Evolutionary conservation across 768 basidiomycete species (phyloP).

Genomic region (Boletus reticuloceps): DNA sequence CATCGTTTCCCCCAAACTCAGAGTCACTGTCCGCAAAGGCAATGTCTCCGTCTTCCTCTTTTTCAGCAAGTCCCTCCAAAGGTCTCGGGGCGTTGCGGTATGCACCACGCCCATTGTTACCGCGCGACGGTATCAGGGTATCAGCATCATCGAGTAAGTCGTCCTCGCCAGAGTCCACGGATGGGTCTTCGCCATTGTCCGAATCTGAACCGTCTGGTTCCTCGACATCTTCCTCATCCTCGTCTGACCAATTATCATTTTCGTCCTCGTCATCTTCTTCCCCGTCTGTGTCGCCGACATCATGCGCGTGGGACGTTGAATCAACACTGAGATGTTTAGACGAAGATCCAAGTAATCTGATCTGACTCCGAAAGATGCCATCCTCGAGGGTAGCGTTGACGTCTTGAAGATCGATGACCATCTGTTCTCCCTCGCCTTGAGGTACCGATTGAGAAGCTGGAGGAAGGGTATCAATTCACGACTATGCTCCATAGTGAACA

Average conservation of each 20-base stretch:
- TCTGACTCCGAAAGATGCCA: slow-evolving; percentile 73
- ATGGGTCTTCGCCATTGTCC: not conserved
- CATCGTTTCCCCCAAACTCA: slow-evolving; percentile 58
- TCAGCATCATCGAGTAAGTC: slow-evolving; percentile 6
- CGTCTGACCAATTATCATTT: slow-evolving; percentile 13
- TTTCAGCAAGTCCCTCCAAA: slow-evolving; percentile 35
- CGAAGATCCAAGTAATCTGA: slow-evolving; percentile 82
- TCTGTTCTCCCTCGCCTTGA: slow-evolving; percentile 93
- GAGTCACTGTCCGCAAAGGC: slow-evolving; percentile 82
- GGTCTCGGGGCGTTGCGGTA: slow-evolving; percentile 42
- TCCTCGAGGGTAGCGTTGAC: slow-evolving; percentile 80
- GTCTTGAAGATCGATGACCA: slow-evolving; percentile 97
- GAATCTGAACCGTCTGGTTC: slow-evolving; percentile 2
- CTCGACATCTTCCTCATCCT: slow-evolving; percentile 6
- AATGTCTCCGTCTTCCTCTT: slow-evolving; percentile 41
- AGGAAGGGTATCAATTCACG: not conserved
- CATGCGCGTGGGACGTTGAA: slow-evolving; percentile 26
- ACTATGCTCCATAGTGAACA: not conserved
- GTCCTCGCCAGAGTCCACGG: not conserved
- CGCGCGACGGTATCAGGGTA: not conserved
- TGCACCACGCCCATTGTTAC: slow-evolving; percentile 49
- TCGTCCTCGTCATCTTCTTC: slow-evolving; percentile 24
- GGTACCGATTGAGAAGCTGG: slow-evolving; percentile 64
- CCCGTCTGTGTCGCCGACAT: slow-evolving; percentile 37
- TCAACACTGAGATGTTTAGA: slow-evolving; percentile 60